These are phyloP conservation scores for Plasmodium billcollinsi DNA, from an alignment of 169 alveolate species.

Conservation along the genomic window DNA sequence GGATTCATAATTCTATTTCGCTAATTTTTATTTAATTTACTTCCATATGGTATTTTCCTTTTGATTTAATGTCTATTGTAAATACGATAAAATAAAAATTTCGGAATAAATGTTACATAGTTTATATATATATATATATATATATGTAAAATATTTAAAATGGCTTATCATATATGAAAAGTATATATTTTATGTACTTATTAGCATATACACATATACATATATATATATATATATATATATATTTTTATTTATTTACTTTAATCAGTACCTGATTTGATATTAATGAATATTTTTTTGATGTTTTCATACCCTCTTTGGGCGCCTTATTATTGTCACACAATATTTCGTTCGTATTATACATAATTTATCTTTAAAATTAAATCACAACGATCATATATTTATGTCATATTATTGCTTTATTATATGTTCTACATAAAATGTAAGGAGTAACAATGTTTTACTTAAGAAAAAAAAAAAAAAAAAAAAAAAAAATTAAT, in stretches of 20 bases:
- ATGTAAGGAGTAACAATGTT: too few species aligned
- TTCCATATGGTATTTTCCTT: slow-evolving; percentile 52
- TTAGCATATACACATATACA: not conserved
- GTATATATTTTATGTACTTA: not conserved
- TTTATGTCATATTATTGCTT: too few species aligned
- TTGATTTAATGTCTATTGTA: slow-evolving; percentile 46
- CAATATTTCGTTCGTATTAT: not conserved
- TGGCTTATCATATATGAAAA: not conserved
- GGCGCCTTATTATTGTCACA: too few species aligned
- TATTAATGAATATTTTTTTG: slow-evolving; percentile 56
- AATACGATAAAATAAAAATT: not conserved
- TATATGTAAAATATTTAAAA: not conserved
- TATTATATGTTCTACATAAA: too few species aligned
- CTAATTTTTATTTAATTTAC: slow-evolving; percentile 22
- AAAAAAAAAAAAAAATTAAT: too few species aligned
- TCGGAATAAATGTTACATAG: not conserved
- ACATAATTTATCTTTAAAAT: not conserved
- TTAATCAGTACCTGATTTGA: slow-evolving; percentile 47
- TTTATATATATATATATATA: not conserved
- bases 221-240: not conserved
- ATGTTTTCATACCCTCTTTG: not conserved
- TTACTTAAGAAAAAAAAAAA: too few species aligned
- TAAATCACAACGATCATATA: too few species aligned
- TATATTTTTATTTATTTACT: not conserved
- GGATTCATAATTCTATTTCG: not conserved